These are phyloP conservation scores for Aspergillus proliferans DNA, from an alignment of 2,329 filamentous ascomycete species.

Conservation along the genomic window DNA sequence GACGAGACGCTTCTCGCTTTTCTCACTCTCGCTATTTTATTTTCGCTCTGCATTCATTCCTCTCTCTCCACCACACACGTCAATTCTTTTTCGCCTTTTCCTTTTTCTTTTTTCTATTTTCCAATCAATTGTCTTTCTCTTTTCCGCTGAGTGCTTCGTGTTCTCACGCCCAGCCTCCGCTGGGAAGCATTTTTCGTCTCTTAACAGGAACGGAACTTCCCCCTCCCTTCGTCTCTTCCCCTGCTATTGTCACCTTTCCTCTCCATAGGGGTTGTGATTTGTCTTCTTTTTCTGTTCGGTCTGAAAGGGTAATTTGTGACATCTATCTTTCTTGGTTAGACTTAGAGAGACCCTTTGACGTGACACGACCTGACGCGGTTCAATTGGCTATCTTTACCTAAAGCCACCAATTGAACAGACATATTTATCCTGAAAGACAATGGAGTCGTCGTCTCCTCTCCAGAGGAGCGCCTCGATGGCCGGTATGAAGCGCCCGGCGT, in stretches of 20 bases:
- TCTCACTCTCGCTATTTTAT: conserved; percentile 16
- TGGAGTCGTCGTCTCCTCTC: conserved; percentile 35
- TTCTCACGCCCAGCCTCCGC: no score
- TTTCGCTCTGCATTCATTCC: neutral
- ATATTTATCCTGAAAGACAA: conserved; percentile 12
- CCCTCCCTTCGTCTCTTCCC: conserved; percentile 7
- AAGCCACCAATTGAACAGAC: neutral
- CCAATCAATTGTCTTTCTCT: neutral
- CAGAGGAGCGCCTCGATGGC: conserved; percentile 29
- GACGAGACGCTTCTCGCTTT: conserved; percentile 14
- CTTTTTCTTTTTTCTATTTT: neutral
- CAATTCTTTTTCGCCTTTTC: neutral
- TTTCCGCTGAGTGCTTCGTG: no score
- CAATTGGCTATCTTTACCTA: conserved; percentile 10
- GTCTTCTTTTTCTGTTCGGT: neutral
- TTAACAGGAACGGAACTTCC: conserved; percentile 7
- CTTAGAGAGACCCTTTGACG: no score
- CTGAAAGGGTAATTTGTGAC: neutral
- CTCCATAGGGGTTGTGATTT: neutral
- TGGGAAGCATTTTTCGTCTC: conserved; percentile 6
- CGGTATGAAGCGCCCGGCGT: conserved; percentile 42
- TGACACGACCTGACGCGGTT: conserved; percentile 17
- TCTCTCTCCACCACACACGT: neutral
- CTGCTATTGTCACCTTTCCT: conserved; percentile 12
- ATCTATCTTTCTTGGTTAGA: no score